These are phyloP conservation scores for Mycena sp. DNA, from an alignment of 1,284 basidiomycete genomes.

Conservation along the genomic window DNA sequence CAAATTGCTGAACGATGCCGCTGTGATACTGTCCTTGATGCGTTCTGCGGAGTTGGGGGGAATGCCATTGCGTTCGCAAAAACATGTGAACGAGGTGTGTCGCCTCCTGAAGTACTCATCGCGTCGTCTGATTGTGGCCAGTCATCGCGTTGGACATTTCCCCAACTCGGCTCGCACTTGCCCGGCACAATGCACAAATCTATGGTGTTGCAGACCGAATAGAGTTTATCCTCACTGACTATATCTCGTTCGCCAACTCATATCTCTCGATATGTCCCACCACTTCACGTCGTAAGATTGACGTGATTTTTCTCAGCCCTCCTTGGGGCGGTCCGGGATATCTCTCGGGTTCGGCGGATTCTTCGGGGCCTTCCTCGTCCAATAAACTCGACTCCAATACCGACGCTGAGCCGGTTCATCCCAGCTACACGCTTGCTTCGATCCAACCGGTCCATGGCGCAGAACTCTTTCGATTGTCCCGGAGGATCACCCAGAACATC, in stretches of 20 bases:
- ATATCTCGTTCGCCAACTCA: slow-evolving; percentile 78
- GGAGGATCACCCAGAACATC: slow-evolving; percentile 79
- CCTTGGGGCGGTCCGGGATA: slow-evolving; percentile 93
- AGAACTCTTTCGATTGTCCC: slow-evolving; percentile 80
- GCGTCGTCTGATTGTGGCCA: slow-evolving; percentile 43
- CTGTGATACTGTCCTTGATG: slow-evolving; percentile 87
- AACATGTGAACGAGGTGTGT: slow-evolving; percentile 89
- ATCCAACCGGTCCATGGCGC: slow-evolving; percentile 85
- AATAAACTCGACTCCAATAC: slow-evolving; percentile 22
- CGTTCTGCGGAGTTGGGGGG: slow-evolving; percentile 97
- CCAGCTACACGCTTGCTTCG: slow-evolving; percentile 74
- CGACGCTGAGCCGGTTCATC: slow-evolving; percentile 44
- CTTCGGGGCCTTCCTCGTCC: slow-evolving; percentile 27
- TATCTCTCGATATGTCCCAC: slow-evolving; percentile 50
- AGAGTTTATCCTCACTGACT: slow-evolving; percentile 93
- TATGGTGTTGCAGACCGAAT: slow-evolving; percentile 96
- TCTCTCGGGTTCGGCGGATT: slow-evolving; percentile 48
- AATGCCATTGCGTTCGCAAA: slow-evolving; percentile 97
- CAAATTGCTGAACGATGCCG: slow-evolving; percentile 94
- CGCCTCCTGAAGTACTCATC: not conserved
- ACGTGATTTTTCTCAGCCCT: slow-evolving; percentile 91
- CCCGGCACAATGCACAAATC: slow-evolving; percentile 90
- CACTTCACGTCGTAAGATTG: slow-evolving; percentile 60
- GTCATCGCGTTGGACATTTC: slow-evolving; percentile 95
- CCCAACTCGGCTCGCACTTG: slow-evolving; percentile 83